These are phyloP conservation scores for Medakamo hakoo DNA, from an alignment of 139 green algal species.

Conservation along the genomic window DNA sequence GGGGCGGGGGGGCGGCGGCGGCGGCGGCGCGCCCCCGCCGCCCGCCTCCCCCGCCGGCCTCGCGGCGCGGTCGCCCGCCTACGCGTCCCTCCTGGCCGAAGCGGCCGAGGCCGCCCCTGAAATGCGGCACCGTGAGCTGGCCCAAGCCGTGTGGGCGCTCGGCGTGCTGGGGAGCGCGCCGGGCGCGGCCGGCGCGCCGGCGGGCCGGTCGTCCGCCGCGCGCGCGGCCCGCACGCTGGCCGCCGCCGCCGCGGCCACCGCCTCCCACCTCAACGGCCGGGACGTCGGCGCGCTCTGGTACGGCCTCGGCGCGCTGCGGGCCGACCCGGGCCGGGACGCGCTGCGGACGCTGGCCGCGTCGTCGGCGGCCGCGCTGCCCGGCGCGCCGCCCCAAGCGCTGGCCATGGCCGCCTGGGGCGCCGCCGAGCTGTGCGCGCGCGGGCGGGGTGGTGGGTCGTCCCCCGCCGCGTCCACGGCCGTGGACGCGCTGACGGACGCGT, in stretches of 20 bases:
- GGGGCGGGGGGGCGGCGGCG: too few species aligned
- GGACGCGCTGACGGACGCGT: neutral
- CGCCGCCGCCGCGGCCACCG: too few species aligned
- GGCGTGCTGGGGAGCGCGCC: too few species aligned
- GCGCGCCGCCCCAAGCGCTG: neutral
- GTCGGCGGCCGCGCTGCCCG: neutral
- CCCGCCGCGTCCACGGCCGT: too few species aligned
- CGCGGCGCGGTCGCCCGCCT: neutral
- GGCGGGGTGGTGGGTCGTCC: too few species aligned
- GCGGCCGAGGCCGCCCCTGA: too few species aligned
- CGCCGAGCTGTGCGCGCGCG: neutral
- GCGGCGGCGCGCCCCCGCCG: too few species aligned
- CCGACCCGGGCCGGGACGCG: neutral
- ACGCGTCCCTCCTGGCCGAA: neutral
- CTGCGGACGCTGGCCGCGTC: neutral
- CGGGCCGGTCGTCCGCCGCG: neutral
- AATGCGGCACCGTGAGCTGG: neutral
- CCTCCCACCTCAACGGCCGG: neutral
- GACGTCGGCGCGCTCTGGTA: neutral
- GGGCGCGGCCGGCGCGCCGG: too few species aligned
- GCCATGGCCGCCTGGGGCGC: neutral
- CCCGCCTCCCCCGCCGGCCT: neutral
- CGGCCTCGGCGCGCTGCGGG: neutral
- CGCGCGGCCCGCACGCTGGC: neutral
- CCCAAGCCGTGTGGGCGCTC: neutral